Percentiles rank a stretch among this genome's conserved stretches.
These are phyloP conservation scores for Myrica gale DNA, from an alignment of 306 rosid species.

Conservation along the genomic window DNA sequence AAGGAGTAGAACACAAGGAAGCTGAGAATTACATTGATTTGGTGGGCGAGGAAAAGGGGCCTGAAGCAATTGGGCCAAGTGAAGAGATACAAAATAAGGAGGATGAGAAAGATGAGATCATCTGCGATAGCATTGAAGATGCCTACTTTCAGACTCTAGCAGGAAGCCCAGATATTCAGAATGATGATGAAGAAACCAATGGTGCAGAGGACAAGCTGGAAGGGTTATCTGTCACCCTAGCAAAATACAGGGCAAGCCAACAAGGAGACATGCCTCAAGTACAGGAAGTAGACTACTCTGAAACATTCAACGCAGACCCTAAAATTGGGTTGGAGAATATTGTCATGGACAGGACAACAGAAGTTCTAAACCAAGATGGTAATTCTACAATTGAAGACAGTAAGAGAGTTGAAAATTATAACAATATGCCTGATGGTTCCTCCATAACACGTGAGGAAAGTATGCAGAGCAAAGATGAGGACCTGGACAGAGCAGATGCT, in stretches of 20 bases:
- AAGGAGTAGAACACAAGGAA: slow-evolving; percentile 5
- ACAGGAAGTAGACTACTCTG: slow-evolving; percentile 10
- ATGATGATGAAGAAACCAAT: slow-evolving; percentile 14
- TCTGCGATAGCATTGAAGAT: neutral
- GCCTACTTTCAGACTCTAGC: slow-evolving; percentile 9
- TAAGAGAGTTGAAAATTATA: neutral
- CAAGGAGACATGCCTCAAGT: slow-evolving; percentile 21
- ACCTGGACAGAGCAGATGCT: slow-evolving; percentile 15
- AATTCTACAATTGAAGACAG: slow-evolving; percentile 1
- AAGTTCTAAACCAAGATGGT: slow-evolving; percentile 3
- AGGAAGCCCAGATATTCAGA: slow-evolving; percentile 13
- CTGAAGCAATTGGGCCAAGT: slow-evolving; percentile 24
- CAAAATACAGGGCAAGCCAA: slow-evolving; percentile 10
- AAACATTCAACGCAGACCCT: slow-evolving; percentile 10
- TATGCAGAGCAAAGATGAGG: neutral
- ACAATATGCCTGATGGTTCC: slow-evolving; percentile 1
- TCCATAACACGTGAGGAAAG: slow-evolving; percentile 1
- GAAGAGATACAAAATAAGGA: slow-evolving; percentile 10
- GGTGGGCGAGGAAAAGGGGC: slow-evolving; percentile 17
- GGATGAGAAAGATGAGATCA: slow-evolving; percentile 13
- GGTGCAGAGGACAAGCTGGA: slow-evolving; percentile 6
- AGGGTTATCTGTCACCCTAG: slow-evolving; percentile 9
- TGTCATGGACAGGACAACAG: slow-evolving; percentile 20
- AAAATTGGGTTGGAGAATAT: slow-evolving; percentile 1
- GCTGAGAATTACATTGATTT: neutral